These are phyloP conservation scores for Corynascus novoguineensis DNA, from an alignment of 495 filamentous ascomycete species.

Conservation along the genomic window DNA sequence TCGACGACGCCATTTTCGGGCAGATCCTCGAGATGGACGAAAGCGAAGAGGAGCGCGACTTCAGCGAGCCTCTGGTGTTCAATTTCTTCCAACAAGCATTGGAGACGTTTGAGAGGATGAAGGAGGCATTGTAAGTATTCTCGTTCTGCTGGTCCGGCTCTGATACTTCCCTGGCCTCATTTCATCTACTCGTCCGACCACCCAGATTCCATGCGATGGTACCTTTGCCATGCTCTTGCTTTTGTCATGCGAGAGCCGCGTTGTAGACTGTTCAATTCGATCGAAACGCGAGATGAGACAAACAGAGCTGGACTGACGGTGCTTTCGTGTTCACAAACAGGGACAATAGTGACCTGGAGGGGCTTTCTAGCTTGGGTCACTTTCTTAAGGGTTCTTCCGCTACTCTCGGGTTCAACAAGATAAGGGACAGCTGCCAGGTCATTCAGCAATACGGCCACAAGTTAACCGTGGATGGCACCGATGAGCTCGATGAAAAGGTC, in stretches of 20 bases:
- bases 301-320: conserved; percentile 8
- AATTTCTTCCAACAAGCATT: conserved; percentile 92
- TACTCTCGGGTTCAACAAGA: conserved; percentile 85
- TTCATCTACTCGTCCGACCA: background rate
- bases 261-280: too few species aligned
- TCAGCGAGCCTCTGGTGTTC: conserved; percentile 76
- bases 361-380: conserved; percentile 80
- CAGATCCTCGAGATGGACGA: conserved; percentile 99
- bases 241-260: background rate
- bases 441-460: conserved; percentile 86
- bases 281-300: background rate
- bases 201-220: too few species aligned
- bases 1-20: conserved; percentile 76
- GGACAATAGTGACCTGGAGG: conserved; percentile 54
- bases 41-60: conserved; percentile 68
- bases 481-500: conserved; percentile 56
- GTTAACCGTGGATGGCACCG: conserved; percentile 69
- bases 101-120: conserved; percentile 81
- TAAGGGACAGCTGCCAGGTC: conserved; percentile 90
- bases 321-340: conserved; percentile 39
- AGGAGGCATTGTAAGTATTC: conserved; percentile 65
- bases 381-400: conserved; percentile 98
- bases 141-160: background rate
- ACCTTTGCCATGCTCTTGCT: too few species aligned
- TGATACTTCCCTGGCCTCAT: background rate